phyloP scores from a whole-genome alignment of 169 alveolate species.

The Plasmodium blacklocki region DNA sequence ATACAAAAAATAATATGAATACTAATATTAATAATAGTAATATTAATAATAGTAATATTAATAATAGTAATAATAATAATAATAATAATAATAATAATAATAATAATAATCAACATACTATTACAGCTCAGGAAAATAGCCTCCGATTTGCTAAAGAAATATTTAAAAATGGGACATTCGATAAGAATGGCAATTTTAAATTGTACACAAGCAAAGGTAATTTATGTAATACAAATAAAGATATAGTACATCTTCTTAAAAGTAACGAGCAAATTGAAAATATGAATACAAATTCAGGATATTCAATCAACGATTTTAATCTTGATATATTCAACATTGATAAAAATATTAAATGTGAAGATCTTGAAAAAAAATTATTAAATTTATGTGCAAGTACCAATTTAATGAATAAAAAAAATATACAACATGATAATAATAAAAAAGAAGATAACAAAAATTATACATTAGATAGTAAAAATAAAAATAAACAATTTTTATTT shows the following conservation, averaged over 20 bases:
- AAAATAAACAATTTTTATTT: background rate
- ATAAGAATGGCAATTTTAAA: slow-evolving; percentile 22
- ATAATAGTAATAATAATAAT: background rate
- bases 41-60: slow-evolving; percentile 6
- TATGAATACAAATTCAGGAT: slow-evolving; percentile 23
- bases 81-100: slow-evolving; percentile 1
- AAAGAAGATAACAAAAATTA: background rate
- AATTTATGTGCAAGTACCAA: slow-evolving; percentile 30
- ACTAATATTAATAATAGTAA: background rate
- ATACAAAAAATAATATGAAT: slow-evolving; percentile 5
- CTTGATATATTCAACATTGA: slow-evolving; percentile 58
- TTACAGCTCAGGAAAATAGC: background rate
- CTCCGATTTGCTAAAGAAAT: background rate
- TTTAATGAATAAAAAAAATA: slow-evolving; percentile 20
- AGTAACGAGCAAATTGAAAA: slow-evolving; percentile 8
- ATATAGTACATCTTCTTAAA: background rate
- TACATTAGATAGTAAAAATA: background rate
- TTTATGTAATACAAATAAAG: slow-evolving; percentile 2
- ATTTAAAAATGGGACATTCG: slow-evolving; percentile 7
- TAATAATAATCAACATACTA: slow-evolving; percentile 7
- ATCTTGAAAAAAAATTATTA: slow-evolving; percentile 29
- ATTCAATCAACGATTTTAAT: slow-evolving; percentile 36
- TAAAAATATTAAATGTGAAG: slow-evolving; percentile 42
- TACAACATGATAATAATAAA: background rate
- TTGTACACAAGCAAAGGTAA: slow-evolving; percentile 9